Evolutionary conservation across 1,139 yeast species (phyloP), one percentile per base, ranked within the genome.

Genomic region (Hyphopichia burtonii): DNA sequence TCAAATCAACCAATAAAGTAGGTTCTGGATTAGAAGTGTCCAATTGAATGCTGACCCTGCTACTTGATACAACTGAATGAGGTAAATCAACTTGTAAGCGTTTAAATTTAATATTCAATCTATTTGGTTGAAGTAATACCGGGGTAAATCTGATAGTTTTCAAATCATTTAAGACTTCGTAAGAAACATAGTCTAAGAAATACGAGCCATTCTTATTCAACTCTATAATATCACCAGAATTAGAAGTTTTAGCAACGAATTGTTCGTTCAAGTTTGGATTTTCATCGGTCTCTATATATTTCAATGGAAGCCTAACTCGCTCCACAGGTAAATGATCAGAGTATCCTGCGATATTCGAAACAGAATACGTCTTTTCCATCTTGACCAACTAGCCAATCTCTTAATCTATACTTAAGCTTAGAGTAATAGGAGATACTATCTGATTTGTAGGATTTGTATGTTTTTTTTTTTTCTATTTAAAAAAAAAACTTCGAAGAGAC

Each of bases 61-160:
- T 53, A 20, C 53, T 50, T 15, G 66, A 56, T 14, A 62, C 44
- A 28, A 71, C 41, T n/a, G 58, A 53, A 48, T 68, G 64, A 1
- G 77, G 76, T 37, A 73, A 59, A 28, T 50, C 41, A 32, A 73
- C 46, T 33, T 52, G 49, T 17, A 72, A 43, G 28, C 55, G 57
- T 41, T 66, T 70, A 37, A 60, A 56, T 36, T 56, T 47, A 17
- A 67, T 44, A 2, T 56, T 54, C 39, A 70, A 52, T 17, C 52
- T 49, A 38, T 60, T 58, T 10, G 51, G 38, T 34, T 56, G 52
- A 15, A 55, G 45, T 23, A 51, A 52, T 18, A 68, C 37, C 0
- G 76, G 77, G 6, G 65, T 53, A 22, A 71, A 54, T 2, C 49
- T 44, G n/a, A 71, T 43, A 3, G 68, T 59, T 38, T 49, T 58